Percentiles rank a stretch among this genome's conserved stretches.
Conservation (phyloP, 1,139 yeast species). For the Komagataea norvegica region DNA sequence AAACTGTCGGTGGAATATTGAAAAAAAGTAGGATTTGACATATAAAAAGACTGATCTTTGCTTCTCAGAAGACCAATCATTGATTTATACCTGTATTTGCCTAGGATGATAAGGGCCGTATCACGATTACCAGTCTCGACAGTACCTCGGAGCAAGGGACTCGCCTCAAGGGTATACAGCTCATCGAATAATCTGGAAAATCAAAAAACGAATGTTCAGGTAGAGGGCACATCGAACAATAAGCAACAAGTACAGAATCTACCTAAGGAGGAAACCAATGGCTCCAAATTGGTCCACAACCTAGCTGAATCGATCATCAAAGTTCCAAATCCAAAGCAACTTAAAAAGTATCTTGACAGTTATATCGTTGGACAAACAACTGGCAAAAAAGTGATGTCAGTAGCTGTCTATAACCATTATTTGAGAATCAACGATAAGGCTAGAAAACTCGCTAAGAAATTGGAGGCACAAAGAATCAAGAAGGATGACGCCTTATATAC, state of each 20-base stretch:
- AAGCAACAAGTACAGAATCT: not conserved
- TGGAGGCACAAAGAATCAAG: slow-evolving; percentile 15
- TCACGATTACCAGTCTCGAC: no score
- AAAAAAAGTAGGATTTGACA: no score
- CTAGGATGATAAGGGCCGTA: no score
- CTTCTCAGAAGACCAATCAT: no score
- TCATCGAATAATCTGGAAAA: no score
- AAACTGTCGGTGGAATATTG: no score
- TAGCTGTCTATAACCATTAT: slow-evolving; percentile 52
- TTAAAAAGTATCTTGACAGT: slow-evolving; percentile 41
- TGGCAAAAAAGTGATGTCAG: slow-evolving; percentile 49
- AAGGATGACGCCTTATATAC: slow-evolving; percentile 24
- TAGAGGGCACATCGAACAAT: no score
- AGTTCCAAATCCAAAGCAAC: slow-evolving; percentile 41
- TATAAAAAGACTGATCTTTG: no score
- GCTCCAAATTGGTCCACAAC: slow-evolving; percentile 4
- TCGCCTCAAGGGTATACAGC: no score
- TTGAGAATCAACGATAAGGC: slow-evolving; percentile 39
- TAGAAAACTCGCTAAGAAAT: slow-evolving; percentile 20
- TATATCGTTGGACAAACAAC: slow-evolving; percentile 49
- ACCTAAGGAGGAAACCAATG: not conserved
- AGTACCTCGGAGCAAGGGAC: no score
- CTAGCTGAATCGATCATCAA: slow-evolving; percentile 18
- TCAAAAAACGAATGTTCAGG: no score
- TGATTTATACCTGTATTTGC: no score